Evolutionary conservation across 805 yeast genomes (phyloP).

Genomic region (Priceomyces haplophilus): DNA sequence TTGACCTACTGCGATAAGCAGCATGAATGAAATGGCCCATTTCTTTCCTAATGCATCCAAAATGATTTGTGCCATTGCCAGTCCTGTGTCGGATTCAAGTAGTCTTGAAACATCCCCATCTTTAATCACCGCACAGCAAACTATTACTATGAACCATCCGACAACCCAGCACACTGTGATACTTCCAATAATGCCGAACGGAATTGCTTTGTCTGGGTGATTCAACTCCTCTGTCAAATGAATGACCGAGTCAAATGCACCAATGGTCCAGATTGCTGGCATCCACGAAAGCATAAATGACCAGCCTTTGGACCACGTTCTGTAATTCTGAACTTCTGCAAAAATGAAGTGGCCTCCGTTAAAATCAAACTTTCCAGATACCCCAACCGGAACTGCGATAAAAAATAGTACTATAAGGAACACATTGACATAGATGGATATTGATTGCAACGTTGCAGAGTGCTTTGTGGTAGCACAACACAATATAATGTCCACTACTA

Average conservation of each 20-base stretch:
- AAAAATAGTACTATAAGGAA: constrained; percentile 51
- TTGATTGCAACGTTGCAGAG: constrained; percentile 57
- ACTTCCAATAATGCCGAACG: constrained; percentile 61
- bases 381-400: constrained; percentile 66
- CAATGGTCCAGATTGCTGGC: constrained; percentile 75
- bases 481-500: constrained; percentile 48
- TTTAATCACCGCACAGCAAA: constrained; percentile 53
- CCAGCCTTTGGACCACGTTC: constrained; percentile 46
- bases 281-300: constrained; percentile 54
- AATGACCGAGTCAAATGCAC: constrained; percentile 68
- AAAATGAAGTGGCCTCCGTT: constrained; percentile 45
- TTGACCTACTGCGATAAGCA: constrained; percentile 56
- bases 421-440: constrained; percentile 55
- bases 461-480: constrained; percentile 57
- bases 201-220: constrained; percentile 60
- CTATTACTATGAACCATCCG: constrained; percentile 56
- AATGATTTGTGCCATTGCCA: constrained; percentile 64
- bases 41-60: constrained; percentile 59
- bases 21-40: constrained; percentile 65
- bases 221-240: constrained; percentile 72
- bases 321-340: constrained; percentile 47
- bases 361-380: constrained; percentile 26
- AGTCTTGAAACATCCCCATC: constrained; percentile 42
- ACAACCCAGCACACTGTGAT: constrained; percentile 55
- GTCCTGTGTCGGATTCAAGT: constrained; percentile 48